Conservation (phyloP, 2,329 filamentous ascomycete genomes). For the Ustilaginoidea virens region DNA sequence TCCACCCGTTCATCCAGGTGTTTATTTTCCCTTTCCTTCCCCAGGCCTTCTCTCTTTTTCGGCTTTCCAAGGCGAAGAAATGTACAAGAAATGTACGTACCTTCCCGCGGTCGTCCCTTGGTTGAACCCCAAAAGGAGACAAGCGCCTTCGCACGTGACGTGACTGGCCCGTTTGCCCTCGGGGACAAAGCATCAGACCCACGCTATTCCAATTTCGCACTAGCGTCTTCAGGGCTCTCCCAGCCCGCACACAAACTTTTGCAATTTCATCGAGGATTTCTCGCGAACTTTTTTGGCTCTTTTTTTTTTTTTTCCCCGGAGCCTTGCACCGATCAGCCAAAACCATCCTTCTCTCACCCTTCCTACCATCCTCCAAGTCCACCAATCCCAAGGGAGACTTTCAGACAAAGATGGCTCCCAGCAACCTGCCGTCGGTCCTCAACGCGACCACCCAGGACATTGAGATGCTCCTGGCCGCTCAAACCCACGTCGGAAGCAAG, state of each 20-base stretch:
- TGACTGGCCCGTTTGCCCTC: no score
- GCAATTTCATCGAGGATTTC: slow-evolving; percentile 15
- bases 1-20: no score
- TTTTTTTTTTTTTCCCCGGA: slow-evolving; percentile 3
- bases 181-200: no score
- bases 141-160: no score
- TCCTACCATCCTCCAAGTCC: slow-evolving; percentile 13
- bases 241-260: slow-evolving; percentile 23
- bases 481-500: slow-evolving; percentile 95
- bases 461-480: slow-evolving; percentile 96
- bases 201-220: slow-evolving; percentile 10
- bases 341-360: slow-evolving; percentile 12
- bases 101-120: no score
- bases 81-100: no score
- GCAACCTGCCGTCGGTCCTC: slow-evolving; percentile 88
- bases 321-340: slow-evolving; percentile 11
- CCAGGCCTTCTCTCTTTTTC: no score
- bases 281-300: slow-evolving; percentile 26
- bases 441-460: slow-evolving; percentile 97
- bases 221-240: slow-evolving; percentile 20
- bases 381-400: slow-evolving; percentile 17
- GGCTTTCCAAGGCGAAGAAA: no score
- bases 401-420: slow-evolving; percentile 74
- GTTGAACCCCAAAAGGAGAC: no score
- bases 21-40: no score